Evolutionary conservation across 345 rosid species (phyloP), one percentile per base, ranked within the genome.

Genomic region (Pistacia atlantica): DNA sequence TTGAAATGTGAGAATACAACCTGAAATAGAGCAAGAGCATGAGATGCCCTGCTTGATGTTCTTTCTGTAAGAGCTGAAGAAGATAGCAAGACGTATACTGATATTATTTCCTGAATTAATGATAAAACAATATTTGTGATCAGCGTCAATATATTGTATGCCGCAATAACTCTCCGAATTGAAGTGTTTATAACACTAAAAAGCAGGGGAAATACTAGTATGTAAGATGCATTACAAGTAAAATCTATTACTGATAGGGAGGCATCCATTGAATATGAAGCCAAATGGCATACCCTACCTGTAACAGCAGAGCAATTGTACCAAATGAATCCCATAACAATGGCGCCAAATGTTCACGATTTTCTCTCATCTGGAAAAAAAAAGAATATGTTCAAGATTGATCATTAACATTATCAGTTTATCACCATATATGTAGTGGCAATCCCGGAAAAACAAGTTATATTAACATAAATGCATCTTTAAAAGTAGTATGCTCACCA

Each of bases 1-100:
- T 8, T 28, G 42, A 51, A 0, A 33, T 8, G 11, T 45, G 61
- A 37, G 4, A 12, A 52, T 2, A 2, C 65, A 38, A 89, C 94
- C 92, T 90, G 87, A 67, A 92, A 79, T 68, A 92, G 86, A 28
- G 81, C 75, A 54, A 92, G 87, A 59, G 84, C 89, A 80, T 89
- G 78, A 82, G 86, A 87, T 28, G 77, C 88, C 66, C 83, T 84
- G 45, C 38, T 75, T 0, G 88, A 78, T 1, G 38, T 70, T 16
- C 46, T 78, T 16, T 82, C 38, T 13, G 83, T 58, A 49, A 89
- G 78, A 16, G 2, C 46, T 2, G 85, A 83, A 55, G 86, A 65
- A 67, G 72, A 49, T 8, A 88, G 77, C 16, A 7, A 17, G n/a
- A 17, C 75, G 83, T 80, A 90, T 54, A 73, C 87, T 8, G 25